These are phyloP conservation scores for Cenchrus fungigraminus DNA, from an alignment of 176 grass and related monocot genomes.

Conservation along the genomic window DNA sequence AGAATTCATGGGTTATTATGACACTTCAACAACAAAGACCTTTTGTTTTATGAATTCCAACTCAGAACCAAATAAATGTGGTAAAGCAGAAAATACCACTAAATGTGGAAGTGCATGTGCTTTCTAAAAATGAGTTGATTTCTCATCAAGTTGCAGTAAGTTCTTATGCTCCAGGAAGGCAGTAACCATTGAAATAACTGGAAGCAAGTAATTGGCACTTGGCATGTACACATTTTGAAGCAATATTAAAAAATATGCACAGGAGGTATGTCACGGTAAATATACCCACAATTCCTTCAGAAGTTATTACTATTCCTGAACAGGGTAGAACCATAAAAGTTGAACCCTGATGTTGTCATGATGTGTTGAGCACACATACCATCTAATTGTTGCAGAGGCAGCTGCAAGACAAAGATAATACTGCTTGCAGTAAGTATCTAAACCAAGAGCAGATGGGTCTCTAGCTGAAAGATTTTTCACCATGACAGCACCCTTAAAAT, in stretches of 20 bases:
- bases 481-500: conserved; percentile 68
- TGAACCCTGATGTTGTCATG: background rate
- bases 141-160: background rate
- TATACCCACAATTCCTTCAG: conserved; percentile 23
- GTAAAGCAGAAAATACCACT: background rate
- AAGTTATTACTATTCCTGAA: conserved; percentile 29
- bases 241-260: conserved; percentile 16
- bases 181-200: conserved; percentile 13
- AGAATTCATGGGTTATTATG: conserved; percentile 3
- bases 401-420: conserved; percentile 97
- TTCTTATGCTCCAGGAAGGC: conserved; percentile 18
- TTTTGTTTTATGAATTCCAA: conserved; percentile 18
- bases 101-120: background rate
- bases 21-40: conserved; percentile 14
- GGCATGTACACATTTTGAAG: conserved; percentile 1
- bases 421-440: conserved; percentile 88
- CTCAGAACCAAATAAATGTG: conserved; percentile 15
- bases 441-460: conserved; percentile 87
- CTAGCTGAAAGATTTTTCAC: conserved; percentile 90
- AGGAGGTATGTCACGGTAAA: conserved; percentile 16
- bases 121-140: conserved; percentile 23
- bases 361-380: conserved; percentile 46
- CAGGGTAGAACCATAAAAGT: background rate
- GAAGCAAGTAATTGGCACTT: background rate
- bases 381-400: conserved; percentile 84